Percentiles rank a stretch among this genome's conserved stretches.
Evolutionary conservation across 106 monocot genomes (phyloP).

Genomic region (Triglochin maritima): DNA sequence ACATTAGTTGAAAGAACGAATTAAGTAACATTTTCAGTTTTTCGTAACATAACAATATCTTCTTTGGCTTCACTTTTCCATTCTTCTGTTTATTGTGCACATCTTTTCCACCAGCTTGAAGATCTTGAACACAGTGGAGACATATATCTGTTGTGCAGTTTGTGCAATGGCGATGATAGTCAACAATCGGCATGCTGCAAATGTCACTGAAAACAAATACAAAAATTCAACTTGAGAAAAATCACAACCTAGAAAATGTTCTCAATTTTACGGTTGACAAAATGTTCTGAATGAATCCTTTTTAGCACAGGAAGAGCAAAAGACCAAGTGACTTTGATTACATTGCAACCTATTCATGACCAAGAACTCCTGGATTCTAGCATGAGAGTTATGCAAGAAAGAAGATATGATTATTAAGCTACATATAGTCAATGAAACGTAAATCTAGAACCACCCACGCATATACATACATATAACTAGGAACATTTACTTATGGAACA

Average conservation of each 20-base stretch:
- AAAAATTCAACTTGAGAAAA: neutral
- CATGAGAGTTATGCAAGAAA: constrained; percentile 29
- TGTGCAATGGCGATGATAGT: constrained; percentile 90
- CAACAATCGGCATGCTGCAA: constrained; percentile 78
- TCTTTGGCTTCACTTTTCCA: no score
- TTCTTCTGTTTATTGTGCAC: no score
- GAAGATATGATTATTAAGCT: neutral
- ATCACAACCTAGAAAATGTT: no score
- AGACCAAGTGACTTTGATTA: constrained; percentile 64
- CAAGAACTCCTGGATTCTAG: constrained; percentile 55
- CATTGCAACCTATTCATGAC: constrained; percentile 55
- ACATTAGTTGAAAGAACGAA: no score
- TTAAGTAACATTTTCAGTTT: no score
- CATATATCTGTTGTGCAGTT: constrained; percentile 82
- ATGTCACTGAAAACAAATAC: constrained; percentile 54
- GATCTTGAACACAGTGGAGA: constrained; percentile 69
- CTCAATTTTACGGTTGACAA: no score
- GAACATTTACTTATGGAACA: neutral
- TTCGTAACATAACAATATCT: no score
- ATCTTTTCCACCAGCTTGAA: constrained; percentile 30
- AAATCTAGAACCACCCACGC: neutral
- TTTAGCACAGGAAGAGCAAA: constrained; percentile 74
- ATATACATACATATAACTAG: neutral
- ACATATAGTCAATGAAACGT: neutral
- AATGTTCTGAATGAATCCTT: constrained; percentile 70